A percentile compares a stretch with the other conserved stretches of the same genome.
Evolutionary conservation across 2,329 filamentous ascomycete genomes (phyloP).

Genomic region (Phaeomoniella chlamydospora): DNA sequence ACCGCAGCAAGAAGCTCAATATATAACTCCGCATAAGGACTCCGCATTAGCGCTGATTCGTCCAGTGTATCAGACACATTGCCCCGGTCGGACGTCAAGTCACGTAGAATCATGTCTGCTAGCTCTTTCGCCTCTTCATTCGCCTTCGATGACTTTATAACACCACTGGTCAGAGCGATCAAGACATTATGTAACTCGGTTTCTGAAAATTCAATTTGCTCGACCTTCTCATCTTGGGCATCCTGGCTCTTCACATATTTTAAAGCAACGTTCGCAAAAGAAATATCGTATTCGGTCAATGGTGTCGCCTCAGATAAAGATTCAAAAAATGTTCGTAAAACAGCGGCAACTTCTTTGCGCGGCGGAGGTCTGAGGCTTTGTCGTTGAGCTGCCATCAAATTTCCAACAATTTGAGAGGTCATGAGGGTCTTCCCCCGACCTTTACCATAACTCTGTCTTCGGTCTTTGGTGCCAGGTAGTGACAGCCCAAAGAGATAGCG

Average conservation of each 20-base stretch:
- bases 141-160: conserved; percentile 19
- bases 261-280: conserved; percentile 45
- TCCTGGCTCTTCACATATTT: conserved; percentile 37
- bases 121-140: conserved; percentile 21
- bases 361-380: conserved; percentile 52
- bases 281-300: conserved; percentile 53
- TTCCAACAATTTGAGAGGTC: conserved; percentile 10
- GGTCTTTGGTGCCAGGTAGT: conserved; percentile 6
- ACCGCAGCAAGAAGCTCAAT: conserved; percentile 38
- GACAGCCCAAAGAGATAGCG: conserved; percentile 12
- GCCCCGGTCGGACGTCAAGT: conserved; percentile 10
- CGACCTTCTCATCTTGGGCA: conserved; percentile 9
- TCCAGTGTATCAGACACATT: neutral
- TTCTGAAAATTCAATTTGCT: conserved; percentile 20
- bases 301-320: conserved; percentile 33
- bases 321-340: conserved; percentile 50
- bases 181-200: conserved; percentile 25
- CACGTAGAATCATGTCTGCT: conserved; percentile 21
- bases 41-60: neutral
- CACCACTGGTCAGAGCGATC: conserved; percentile 19
- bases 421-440: neutral
- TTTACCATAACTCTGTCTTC: neutral
- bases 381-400: conserved; percentile 48
- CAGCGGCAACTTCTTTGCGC: conserved; percentile 46
- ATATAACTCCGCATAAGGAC: conserved; percentile 17